Conservation (phyloP, 257 asterid genomes). For the Capsicum baccatum region DNA sequence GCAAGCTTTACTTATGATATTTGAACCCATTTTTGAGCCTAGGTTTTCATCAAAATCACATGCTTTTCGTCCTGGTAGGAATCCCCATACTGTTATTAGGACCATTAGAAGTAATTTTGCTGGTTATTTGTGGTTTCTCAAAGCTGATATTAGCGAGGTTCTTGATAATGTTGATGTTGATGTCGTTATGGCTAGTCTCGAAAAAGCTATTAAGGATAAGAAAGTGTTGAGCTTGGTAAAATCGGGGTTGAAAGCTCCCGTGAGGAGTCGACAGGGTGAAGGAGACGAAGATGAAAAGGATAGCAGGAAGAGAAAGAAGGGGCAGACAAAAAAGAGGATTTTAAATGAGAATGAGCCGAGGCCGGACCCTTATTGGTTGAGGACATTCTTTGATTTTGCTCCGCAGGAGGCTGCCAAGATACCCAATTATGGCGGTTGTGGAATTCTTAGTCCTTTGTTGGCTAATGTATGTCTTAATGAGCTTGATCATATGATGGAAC, state of each 20-base stretch:
- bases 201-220: slow-evolving; percentile 68
- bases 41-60: slow-evolving; percentile 77
- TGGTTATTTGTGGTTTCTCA: slow-evolving; percentile 92
- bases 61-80: slow-evolving; percentile 93
- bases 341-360: slow-evolving; percentile 77
- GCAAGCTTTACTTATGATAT: slow-evolving; percentile 42
- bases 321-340: slow-evolving; percentile 78
- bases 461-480: slow-evolving; percentile 73
- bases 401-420: slow-evolving; percentile 92
- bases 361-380: slow-evolving; percentile 91
- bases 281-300: slow-evolving; percentile 41
- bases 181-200: slow-evolving; percentile 57
- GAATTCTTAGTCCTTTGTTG: slow-evolving; percentile 88
- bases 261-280: slow-evolving; percentile 32
- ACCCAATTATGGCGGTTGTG: slow-evolving; percentile 81
- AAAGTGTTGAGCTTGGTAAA: slow-evolving; percentile 75
- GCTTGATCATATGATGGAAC: slow-evolving; percentile 78
- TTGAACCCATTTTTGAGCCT: slow-evolving; percentile 39
- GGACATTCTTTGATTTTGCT: slow-evolving; percentile 80
- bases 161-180: slow-evolving; percentile 48
- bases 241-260: slow-evolving; percentile 57
- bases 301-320: slow-evolving; percentile 62
- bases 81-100: slow-evolving; percentile 85
- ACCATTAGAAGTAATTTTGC: slow-evolving; percentile 94
- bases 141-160: slow-evolving; percentile 78